Evolutionary conservation across 2,329 filamentous ascomycete species (phyloP), one percentile per base, ranked within the genome.

Genomic region (Trichoderma sp.): DNA sequence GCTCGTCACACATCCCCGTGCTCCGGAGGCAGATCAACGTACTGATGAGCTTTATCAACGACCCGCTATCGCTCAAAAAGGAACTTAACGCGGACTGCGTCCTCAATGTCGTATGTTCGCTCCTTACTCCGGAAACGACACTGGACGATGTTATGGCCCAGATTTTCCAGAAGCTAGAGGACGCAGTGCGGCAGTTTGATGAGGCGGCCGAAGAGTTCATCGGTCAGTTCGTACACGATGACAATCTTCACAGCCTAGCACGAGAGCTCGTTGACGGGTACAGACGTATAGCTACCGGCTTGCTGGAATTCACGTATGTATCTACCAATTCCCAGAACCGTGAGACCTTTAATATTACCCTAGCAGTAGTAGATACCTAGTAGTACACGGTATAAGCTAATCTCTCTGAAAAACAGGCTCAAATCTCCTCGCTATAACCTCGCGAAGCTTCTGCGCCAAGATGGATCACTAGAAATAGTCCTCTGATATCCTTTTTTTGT

Each of bases 391-490:
- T n/a, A 56, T 36, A 18, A 65, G 47, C 53, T 63, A 15, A 71
- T 30, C 21, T 28, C 15, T 36, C 11, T 21, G n/a, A 9, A 14
- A 36, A 51, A 7, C 30, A 82, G 80, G 3, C 72, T 80, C 56
- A 76, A 76, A 56, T 82, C 81, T 12, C 77, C 77, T 24, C 76
- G 81, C 47, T 82, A 82, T 71, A 78, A 75, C 30, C 71, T 82
- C 21, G 74, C 73, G 4, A 75, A 77, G 56, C 77, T 79, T 58
- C 67, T 79, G 32, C 76, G 76, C 56, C 71, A 78, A 39, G 79
- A 82, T 36, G 80, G 80, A 12, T 79, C 78, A n/a, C 72, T 82
- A 71, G 75, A 76, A 30, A 79, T 82, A 69, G 36, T 73, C 30
- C 47, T 65, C 57, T 73, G 53, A 70, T 58, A 58, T 43, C 43